Conservation (phyloP, 2,329 filamentous ascomycete species). For the Ceratocystis albifundus region DNA sequence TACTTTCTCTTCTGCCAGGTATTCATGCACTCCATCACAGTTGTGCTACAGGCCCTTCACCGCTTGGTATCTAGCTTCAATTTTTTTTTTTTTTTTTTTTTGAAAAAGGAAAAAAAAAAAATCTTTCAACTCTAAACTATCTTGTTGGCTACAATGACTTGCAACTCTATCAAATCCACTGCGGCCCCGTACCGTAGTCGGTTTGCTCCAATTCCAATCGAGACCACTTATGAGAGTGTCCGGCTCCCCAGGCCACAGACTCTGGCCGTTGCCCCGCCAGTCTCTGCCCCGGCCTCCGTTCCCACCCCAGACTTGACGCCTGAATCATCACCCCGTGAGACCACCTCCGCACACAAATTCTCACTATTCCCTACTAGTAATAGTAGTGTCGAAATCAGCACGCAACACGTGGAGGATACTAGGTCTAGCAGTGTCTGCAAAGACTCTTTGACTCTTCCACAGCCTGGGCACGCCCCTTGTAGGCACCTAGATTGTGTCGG, state of each 20-base stretch:
- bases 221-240: slow-evolving; percentile 55
- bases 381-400: slow-evolving; percentile 7
- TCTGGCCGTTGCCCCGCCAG: not conserved
- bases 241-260: slow-evolving; percentile 29
- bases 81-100: no score
- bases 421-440: not conserved
- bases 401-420: slow-evolving; percentile 15
- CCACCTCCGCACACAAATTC: not conserved
- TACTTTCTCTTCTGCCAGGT: not conserved
- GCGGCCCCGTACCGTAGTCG: slow-evolving; percentile 38
- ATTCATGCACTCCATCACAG: not conserved
- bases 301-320: slow-evolving; percentile 49
- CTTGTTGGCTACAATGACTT: slow-evolving; percentile 21
- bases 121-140: not conserved
- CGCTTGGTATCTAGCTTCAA: not conserved
- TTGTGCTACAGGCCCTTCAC: not conserved
- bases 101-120: no score
- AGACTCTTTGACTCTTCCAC: not conserved
- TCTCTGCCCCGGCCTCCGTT: slow-evolving; percentile 29
- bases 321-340: slow-evolving; percentile 38
- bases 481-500: not conserved
- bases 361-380: not conserved
- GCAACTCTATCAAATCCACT: slow-evolving; percentile 1
- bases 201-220: slow-evolving; percentile 59
- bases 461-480: not conserved